phyloP scores from a whole-genome alignment of 768 basidiomycete genomes.

The Termitomyces sp. region DNA sequence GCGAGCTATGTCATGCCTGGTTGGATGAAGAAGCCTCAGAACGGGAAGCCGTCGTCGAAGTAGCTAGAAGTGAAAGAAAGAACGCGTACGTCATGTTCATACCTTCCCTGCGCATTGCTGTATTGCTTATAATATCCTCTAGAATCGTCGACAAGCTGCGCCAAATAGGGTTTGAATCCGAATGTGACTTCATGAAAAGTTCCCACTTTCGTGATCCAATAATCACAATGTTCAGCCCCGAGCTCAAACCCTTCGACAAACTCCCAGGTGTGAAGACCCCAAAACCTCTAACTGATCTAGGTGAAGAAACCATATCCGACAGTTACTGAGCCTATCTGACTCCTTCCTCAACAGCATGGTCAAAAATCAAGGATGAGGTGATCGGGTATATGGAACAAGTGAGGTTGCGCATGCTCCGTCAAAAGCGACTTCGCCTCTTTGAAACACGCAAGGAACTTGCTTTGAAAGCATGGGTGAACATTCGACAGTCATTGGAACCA shows the following conservation, averaged over 20 bases:
- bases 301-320: conserved; percentile 1
- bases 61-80: conserved; percentile 8
- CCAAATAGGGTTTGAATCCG: conserved; percentile 11
- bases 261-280: conserved; percentile 14
- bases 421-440: conserved; percentile 12
- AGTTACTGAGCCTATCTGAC: neutral
- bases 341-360: conserved; percentile 18
- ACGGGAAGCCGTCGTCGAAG: conserved; percentile 12
- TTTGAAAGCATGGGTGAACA: conserved; percentile 19
- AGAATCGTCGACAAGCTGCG: conserved; percentile 14
- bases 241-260: conserved; percentile 8
- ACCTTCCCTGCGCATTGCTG: neutral
- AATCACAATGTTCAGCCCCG: neutral
- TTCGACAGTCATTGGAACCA: conserved; percentile 16
- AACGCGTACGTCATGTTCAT: conserved; percentile 9
- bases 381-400: no score
- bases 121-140: no score
- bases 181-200: conserved; percentile 10
- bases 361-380: conserved; percentile 24
- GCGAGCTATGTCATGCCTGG: conserved; percentile 7
- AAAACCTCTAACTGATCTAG: conserved; percentile 16
- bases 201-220: conserved; percentile 1
- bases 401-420: conserved; percentile 21
- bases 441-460: conserved; percentile 16
- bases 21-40: neutral